phyloP scores from a whole-genome alignment of 2,329 filamentous ascomycete genomes.

The Cercospora sp. region DNA sequence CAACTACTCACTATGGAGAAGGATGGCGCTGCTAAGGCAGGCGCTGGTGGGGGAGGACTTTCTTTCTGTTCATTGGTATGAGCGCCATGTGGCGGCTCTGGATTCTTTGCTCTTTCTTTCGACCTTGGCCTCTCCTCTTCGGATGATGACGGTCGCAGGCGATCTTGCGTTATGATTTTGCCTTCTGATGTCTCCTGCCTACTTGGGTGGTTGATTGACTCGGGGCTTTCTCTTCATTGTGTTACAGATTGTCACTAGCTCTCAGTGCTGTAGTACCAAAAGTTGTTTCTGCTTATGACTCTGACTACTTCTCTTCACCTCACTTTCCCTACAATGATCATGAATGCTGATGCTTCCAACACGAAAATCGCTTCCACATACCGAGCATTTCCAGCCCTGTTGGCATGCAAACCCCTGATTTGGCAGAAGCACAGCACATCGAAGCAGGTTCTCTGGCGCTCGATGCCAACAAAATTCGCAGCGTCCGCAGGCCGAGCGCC shows the following conservation, averaged over 20 bases:
- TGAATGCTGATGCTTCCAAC: neutral
- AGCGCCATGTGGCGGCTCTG: slow-evolving; percentile 21
- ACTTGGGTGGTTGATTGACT: slow-evolving; percentile 48
- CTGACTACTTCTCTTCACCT: neutral
- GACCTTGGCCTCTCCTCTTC: slow-evolving; percentile 11
- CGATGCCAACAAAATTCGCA: neutral
- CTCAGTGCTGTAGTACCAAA: slow-evolving; percentile 10
- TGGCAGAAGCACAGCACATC: neutral
- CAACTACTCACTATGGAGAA: slow-evolving; percentile 17
- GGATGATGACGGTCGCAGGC: slow-evolving; percentile 9
- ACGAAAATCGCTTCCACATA: neutral
- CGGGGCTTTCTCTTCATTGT: slow-evolving; percentile 43
- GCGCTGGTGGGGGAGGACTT: slow-evolving; percentile 29
- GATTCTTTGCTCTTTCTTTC: slow-evolving; percentile 20
- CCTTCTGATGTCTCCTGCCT: slow-evolving; percentile 51
- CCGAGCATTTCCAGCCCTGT: neutral
- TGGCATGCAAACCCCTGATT: neutral
- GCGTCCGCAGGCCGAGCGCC: neutral
- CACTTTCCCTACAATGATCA: neutral
- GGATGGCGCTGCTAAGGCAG: slow-evolving; percentile 14
- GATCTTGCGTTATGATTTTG: neutral
- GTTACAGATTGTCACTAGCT: slow-evolving; percentile 6
- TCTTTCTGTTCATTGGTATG: slow-evolving; percentile 18
- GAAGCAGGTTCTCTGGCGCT: neutral
- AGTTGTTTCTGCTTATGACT: neutral